A percentile compares a stretch with the other conserved stretches of the same genome.
phyloP scores from a whole-genome alignment of 2,329 filamentous ascomycete genomes.

The Myrmaecium sp. region DNA sequence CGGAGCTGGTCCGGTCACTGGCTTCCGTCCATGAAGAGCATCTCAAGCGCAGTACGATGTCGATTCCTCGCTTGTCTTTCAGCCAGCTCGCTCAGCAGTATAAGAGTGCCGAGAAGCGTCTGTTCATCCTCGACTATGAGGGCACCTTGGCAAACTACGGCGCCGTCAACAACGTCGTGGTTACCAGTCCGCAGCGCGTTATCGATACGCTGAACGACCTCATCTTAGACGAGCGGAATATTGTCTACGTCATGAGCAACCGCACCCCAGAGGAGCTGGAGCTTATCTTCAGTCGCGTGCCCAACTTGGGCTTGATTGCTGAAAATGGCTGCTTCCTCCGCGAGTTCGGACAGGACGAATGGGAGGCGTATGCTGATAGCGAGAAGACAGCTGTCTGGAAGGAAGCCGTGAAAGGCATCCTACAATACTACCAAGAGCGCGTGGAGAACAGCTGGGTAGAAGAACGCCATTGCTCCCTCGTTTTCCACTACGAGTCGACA shows the following conservation, averaged over 20 bases:
- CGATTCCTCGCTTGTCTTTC: conserved; percentile 69
- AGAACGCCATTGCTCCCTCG: conserved; percentile 76
- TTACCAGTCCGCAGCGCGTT: conserved; percentile 73
- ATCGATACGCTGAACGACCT: conserved; percentile 71
- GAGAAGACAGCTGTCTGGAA: conserved; percentile 64
- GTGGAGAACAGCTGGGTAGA: conserved; percentile 79
- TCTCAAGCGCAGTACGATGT: conserved; percentile 65
- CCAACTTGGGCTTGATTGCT: conserved; percentile 73
- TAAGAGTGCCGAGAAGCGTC: conserved; percentile 43
- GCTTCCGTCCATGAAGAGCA: conserved; percentile 69
- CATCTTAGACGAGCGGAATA: conserved; percentile 62
- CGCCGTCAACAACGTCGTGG: conserved; percentile 65
- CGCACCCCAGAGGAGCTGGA: conserved; percentile 78
- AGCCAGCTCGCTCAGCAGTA: conserved; percentile 50
- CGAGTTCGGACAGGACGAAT: conserved; percentile 45
- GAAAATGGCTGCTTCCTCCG: conserved; percentile 90
- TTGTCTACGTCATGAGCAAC: conserved; percentile 86
- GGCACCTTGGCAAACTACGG: conserved; percentile 82
- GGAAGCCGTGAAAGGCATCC: conserved; percentile 60
- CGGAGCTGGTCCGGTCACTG: conserved; percentile 53
- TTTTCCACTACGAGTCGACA: conserved; percentile 77
- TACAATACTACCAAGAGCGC: conserved; percentile 79
- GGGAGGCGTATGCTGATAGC: conserved; percentile 63
- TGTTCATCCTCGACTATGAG: conserved; percentile 89
- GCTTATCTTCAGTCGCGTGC: conserved; percentile 66